phyloP scores from a whole-genome alignment of 2,329 filamentous ascomycete genomes.

The Fusarium longipes region DNA sequence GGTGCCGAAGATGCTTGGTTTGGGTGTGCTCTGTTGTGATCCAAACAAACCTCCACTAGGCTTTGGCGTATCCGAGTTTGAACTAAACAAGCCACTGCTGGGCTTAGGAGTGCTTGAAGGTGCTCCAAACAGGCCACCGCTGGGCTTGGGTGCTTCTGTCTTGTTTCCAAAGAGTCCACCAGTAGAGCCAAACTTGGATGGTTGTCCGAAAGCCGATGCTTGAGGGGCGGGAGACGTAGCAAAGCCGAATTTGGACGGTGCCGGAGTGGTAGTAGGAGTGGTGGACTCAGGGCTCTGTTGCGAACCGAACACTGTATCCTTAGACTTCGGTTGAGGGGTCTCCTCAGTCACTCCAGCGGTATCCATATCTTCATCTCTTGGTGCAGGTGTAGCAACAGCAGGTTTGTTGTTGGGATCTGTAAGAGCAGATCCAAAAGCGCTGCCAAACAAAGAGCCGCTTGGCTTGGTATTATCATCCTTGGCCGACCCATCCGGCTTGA shows the following conservation, averaged over 20 bases:
- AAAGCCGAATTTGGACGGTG: constrained; percentile 59
- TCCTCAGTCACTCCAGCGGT: constrained; percentile 49
- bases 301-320: constrained; percentile 47
- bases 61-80: constrained; percentile 47
- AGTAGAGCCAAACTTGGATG: constrained; percentile 45
- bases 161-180: constrained; percentile 48
- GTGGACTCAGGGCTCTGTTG: constrained; percentile 51
- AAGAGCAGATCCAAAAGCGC: constrained; percentile 69
- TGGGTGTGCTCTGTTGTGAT: constrained; percentile 41
- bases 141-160: constrained; percentile 42
- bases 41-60: constrained; percentile 39
- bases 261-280: constrained; percentile 65
- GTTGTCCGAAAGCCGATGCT: constrained; percentile 52
- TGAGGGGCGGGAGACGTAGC: constrained; percentile 50
- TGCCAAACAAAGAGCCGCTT: constrained; percentile 66
- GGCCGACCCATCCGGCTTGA: constrained; percentile 71
- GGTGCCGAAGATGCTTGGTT: constrained; percentile 35
- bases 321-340: constrained; percentile 53
- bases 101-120: constrained; percentile 35
- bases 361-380: constrained; percentile 67
- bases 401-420: constrained; percentile 58
- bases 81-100: constrained; percentile 36
- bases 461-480: constrained; percentile 69
- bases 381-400: constrained; percentile 47
- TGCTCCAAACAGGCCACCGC: constrained; percentile 43